Percentiles rank a stretch among this genome's conserved stretches.
Conservation (phyloP, 2,329 filamentous ascomycete species). For the Talaromyces sp. region DNA sequence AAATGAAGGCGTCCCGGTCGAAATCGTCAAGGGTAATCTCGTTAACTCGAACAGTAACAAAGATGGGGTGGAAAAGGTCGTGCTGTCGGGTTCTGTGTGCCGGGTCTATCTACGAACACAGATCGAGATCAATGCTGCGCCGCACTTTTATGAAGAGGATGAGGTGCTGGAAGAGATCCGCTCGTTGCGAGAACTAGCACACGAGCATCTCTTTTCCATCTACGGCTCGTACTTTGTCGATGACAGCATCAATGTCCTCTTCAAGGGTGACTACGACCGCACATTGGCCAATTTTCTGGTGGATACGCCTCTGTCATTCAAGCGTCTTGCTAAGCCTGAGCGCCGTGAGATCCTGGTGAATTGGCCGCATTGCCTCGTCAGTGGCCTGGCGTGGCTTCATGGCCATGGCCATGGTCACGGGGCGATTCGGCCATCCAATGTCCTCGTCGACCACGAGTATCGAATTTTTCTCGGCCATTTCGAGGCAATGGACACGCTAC, state of each 20-base stretch:
- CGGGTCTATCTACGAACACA: constrained; percentile 33
- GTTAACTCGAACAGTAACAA: constrained; percentile 20
- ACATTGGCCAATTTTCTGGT: constrained; percentile 38
- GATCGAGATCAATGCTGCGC: constrained; percentile 31
- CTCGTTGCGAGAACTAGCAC: constrained; percentile 32
- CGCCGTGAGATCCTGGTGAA: constrained; percentile 38
- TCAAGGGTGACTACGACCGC: constrained; percentile 36
- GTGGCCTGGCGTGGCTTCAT: constrained; percentile 54
- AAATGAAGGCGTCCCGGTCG: constrained; percentile 56
- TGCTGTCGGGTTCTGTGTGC: constrained; percentile 32
- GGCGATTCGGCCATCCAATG: constrained; percentile 55
- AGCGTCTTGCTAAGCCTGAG: constrained; percentile 34
- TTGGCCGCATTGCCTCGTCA: constrained; percentile 48
- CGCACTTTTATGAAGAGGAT: constrained; percentile 32
- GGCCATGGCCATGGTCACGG: constrained; percentile 50
- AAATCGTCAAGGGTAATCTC: constrained; percentile 26
- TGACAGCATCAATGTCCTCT: constrained; percentile 38
- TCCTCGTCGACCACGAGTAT: constrained; percentile 53
- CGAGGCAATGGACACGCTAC: constrained; percentile 50
- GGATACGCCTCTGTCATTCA: constrained; percentile 38
- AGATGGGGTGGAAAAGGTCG: constrained; percentile 36
- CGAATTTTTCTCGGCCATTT: constrained; percentile 55
- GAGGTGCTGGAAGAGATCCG: constrained; percentile 37
- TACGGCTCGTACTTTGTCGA: constrained; percentile 41
- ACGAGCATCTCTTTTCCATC: constrained; percentile 40